Evolutionary conservation across 2,329 filamentous ascomycete species (phyloP).

Genomic region (Ophiocordyceps camponoti-rufipedis): DNA sequence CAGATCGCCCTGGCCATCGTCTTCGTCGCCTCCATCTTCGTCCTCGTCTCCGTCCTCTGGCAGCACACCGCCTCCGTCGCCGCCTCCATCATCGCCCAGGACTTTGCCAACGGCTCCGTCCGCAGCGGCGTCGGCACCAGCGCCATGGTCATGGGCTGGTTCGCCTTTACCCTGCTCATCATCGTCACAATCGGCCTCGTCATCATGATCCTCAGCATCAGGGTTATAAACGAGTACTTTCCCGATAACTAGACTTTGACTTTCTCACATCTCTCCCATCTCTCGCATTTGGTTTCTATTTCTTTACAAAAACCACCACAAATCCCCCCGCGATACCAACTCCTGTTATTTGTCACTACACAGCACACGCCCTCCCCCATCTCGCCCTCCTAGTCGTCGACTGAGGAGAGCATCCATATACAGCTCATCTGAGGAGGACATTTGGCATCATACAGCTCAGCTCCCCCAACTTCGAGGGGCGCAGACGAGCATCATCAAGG

Average conservation of each 20-base stretch:
- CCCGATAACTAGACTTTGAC: slow-evolving; percentile 3
- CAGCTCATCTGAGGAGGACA: no score
- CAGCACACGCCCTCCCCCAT: no score
- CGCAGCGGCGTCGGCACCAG: slow-evolving; percentile 77
- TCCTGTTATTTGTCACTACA: no score
- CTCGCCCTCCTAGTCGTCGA: no score
- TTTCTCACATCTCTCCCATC: not conserved
- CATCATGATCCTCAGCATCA: slow-evolving; percentile 92
- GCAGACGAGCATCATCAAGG: no score
- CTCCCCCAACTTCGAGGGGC: no score
- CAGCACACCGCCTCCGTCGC: slow-evolving; percentile 94
- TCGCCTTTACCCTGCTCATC: slow-evolving; percentile 82
- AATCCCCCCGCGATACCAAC: no score
- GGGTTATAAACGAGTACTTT: slow-evolving; percentile 48
- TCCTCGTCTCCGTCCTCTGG: slow-evolving; percentile 64
- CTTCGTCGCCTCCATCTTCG: slow-evolving; percentile 55
- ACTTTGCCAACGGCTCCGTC: slow-evolving; percentile 79
- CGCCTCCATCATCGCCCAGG: slow-evolving; percentile 81
- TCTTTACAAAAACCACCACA: not conserved
- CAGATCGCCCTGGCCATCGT: slow-evolving; percentile 89
- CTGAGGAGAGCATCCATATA: no score
- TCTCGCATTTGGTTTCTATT: not conserved
- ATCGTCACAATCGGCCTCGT: slow-evolving; percentile 89
- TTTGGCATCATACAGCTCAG: no score
- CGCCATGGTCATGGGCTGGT: slow-evolving; percentile 96